Percentiles rank a stretch among this genome's conserved stretches.
Conservation (phyloP, 225 moss, liverwort and hornwort genomes). For the Lunularia cruciata region DNA sequence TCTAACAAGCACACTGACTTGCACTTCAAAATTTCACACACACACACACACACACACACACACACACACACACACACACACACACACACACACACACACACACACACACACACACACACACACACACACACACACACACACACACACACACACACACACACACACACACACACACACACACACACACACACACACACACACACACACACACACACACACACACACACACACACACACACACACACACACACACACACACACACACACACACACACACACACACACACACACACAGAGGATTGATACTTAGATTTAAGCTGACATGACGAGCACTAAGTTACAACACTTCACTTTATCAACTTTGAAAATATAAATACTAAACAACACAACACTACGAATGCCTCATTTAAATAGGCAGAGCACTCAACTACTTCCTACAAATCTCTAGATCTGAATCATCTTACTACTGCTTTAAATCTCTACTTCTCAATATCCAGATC, state of each 20-base stretch:
- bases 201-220: slow-evolving; percentile 25
- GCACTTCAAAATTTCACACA: not conserved
- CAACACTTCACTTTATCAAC: too few relatives aligned
- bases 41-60: slow-evolving; percentile 4
- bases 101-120: slow-evolving; percentile 28
- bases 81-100: slow-evolving; percentile 28
- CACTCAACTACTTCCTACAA: too few relatives aligned
- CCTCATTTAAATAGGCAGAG: too few relatives aligned
- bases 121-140: slow-evolving; percentile 26
- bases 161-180: slow-evolving; percentile 26
- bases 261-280: slow-evolving; percentile 27
- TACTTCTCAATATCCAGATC: too few relatives aligned
- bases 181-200: slow-evolving; percentile 25
- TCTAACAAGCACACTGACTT: too few relatives aligned
- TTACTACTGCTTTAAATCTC: too few relatives aligned
- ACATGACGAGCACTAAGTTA: too few relatives aligned
- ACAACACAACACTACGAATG: too few relatives aligned
- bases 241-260: slow-evolving; percentile 28
- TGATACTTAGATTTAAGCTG: too few relatives aligned
- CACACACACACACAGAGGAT: slow-evolving; percentile 26
- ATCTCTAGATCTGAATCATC: too few relatives aligned
- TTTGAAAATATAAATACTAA: too few relatives aligned
- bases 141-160: slow-evolving; percentile 26
- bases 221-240: slow-evolving; percentile 28
- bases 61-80: slow-evolving; percentile 16